phyloP scores from a whole-genome alignment of 2,329 filamentous ascomycete genomes.

The Talaromyces sp. region DNA sequence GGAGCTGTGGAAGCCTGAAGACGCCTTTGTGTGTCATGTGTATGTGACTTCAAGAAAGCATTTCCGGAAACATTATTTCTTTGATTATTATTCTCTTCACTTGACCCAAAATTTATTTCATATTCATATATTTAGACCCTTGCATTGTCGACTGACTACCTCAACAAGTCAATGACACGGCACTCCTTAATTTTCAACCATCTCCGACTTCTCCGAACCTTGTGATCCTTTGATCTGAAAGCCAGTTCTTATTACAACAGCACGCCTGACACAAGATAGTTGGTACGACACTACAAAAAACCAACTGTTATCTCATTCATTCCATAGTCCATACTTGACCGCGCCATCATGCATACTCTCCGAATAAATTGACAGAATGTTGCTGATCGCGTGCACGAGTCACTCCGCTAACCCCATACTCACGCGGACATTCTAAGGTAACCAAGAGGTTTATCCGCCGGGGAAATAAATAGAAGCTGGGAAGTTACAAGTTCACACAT shows the following conservation, averaged over 20 bases:
- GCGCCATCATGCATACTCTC: not conserved
- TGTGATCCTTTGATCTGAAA: not conserved
- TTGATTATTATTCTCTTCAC: not conserved
- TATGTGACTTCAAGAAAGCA: not conserved
- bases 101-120: too few relatives aligned
- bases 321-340: not conserved
- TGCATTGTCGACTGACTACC: not conserved
- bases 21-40: not conserved
- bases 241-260: not conserved
- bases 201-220: slow-evolving; percentile 1
- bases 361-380: not conserved
- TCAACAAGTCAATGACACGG: not conserved
- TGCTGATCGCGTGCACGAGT: not conserved
- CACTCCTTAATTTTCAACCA: not conserved
- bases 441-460: not conserved
- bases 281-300: not conserved
- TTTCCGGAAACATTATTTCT: not conserved
- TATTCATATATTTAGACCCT: too few relatives aligned
- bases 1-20: not conserved
- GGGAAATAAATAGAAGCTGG: not conserved
- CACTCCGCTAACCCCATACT: not conserved
- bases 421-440: not conserved
- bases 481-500: not conserved
- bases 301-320: not conserved
- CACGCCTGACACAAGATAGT: not conserved